phyloP scores from a whole-genome alignment of 805 yeast species.

The Teunomyces stri region DNA sequence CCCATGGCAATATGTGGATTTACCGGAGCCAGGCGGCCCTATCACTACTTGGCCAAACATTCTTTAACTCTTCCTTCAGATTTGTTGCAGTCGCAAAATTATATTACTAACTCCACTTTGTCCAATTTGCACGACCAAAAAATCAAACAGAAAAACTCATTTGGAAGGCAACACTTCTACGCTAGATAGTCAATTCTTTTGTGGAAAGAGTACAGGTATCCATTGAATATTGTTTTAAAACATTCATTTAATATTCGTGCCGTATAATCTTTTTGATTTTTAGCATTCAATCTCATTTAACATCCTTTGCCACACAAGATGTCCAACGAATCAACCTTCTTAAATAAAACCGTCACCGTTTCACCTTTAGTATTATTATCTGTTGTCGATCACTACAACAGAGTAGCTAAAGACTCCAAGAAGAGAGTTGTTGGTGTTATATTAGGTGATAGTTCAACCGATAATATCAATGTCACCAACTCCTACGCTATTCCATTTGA shows the following conservation, averaged over 20 bases:
- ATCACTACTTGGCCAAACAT: conserved; percentile 88
- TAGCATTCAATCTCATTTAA: background rate
- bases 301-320: conserved; percentile 11
- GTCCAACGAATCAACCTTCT: conserved; percentile 38
- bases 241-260: background rate
- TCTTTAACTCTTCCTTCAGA: background rate
- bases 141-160: conserved; percentile 1
- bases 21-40: conserved; percentile 98
- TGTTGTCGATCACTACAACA: conserved; percentile 91
- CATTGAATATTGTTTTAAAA: background rate
- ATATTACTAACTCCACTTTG: background rate
- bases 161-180: background rate
- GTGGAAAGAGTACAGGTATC: background rate
- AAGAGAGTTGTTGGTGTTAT: conserved; percentile 94
- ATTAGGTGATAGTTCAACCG: conserved; percentile 70
- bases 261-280: background rate
- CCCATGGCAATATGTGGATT: conserved; percentile 92
- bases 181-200: background rate
- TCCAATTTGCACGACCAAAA: conserved; percentile 1
- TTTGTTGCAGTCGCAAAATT: background rate
- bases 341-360: conserved; percentile 69
- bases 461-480: conserved; percentile 73
- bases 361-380: conserved; percentile 94
- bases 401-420: conserved; percentile 67
- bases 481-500: conserved; percentile 97